Conservation (phyloP, 2,329 filamentous ascomycete genomes). For the Trichothecium roseum region DNA sequence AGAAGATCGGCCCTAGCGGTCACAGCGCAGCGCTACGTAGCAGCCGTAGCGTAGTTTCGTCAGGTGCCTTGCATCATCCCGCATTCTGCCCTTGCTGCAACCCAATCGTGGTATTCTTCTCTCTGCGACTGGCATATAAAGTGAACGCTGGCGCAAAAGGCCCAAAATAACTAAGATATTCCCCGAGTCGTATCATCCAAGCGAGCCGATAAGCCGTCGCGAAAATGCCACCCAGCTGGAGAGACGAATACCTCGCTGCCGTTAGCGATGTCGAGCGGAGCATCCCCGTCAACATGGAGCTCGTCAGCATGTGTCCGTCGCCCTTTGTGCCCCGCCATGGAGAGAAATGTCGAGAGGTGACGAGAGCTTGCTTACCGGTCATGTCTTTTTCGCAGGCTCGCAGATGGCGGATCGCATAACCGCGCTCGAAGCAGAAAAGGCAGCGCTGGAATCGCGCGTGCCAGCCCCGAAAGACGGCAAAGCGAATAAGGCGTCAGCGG, state of each 20-base stretch:
- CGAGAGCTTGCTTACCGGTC: not conserved
- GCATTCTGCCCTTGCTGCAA: not conserved
- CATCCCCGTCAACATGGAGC: slow-evolving; percentile 46
- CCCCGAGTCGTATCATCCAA: no score
- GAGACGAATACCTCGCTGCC: slow-evolving; percentile 68
- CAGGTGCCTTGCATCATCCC: slow-evolving; percentile 1
- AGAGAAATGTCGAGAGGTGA: not conserved
- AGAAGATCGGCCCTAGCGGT: not conserved
- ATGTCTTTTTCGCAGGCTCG: slow-evolving; percentile 36
- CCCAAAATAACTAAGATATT: no score
- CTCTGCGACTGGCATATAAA: no score
- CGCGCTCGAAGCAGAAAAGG: slow-evolving; percentile 49
- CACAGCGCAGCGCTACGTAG: no score
- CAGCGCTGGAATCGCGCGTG: slow-evolving; percentile 21
- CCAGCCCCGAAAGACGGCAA: slow-evolving; percentile 13
- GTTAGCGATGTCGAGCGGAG: slow-evolving; percentile 65
- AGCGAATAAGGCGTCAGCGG: slow-evolving; percentile 1
- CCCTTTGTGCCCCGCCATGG: slow-evolving; percentile 4
- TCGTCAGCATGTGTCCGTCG: slow-evolving; percentile 69
- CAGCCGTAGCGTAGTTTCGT: no score
- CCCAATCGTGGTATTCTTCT: no score
- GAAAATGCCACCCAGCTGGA: slow-evolving; percentile 53
- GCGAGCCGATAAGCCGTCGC: no score
- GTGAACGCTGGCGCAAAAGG: no score
- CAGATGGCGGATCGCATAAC: slow-evolving; percentile 58